Evolutionary conservation across 1,284 basidiomycete genomes (phyloP).

Genomic region (Trichosporon sp.): DNA sequence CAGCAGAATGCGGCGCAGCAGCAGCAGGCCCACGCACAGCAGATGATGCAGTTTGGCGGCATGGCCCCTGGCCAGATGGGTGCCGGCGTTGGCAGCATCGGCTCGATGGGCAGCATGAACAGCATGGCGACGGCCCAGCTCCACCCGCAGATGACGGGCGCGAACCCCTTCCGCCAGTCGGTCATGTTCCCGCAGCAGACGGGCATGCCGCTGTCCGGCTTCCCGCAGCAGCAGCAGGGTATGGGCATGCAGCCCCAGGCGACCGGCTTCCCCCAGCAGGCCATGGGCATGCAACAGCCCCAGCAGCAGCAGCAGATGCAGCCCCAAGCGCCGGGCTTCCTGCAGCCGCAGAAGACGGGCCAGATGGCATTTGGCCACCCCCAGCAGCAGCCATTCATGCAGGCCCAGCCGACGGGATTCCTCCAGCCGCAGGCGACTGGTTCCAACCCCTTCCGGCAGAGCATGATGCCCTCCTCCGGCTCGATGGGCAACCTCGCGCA

Average conservation of each 20-base stretch:
- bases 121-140: slow-evolving; percentile 21
- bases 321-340: slow-evolving; percentile 59
- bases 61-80: slow-evolving; percentile 32
- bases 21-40: slow-evolving; percentile 17
- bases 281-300: slow-evolving; percentile 15
- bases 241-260: slow-evolving; percentile 60
- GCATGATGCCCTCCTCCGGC: slow-evolving; percentile 37
- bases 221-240: slow-evolving; percentile 56
- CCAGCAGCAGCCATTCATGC: slow-evolving; percentile 56
- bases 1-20: slow-evolving; percentile 13
- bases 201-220: slow-evolving; percentile 65
- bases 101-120: slow-evolving; percentile 24
- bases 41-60: slow-evolving; percentile 19
- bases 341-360: slow-evolving; percentile 74
- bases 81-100: slow-evolving; percentile 20
- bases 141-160: slow-evolving; percentile 38
- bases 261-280: slow-evolving; percentile 64
- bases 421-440: slow-evolving; percentile 59
- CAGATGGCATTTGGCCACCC: slow-evolving; percentile 66
- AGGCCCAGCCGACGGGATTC: slow-evolving; percentile 56
- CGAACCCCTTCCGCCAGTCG: slow-evolving; percentile 73
- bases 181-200: slow-evolving; percentile 61
- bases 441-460: slow-evolving; percentile 69
- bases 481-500: neutral
- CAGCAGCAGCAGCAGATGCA: slow-evolving; percentile 36